Evolutionary conservation across 2,329 filamentous ascomycete genomes (phyloP), one percentile per base, ranked within the genome.

Genomic region (Xylariaceae sp.): DNA sequence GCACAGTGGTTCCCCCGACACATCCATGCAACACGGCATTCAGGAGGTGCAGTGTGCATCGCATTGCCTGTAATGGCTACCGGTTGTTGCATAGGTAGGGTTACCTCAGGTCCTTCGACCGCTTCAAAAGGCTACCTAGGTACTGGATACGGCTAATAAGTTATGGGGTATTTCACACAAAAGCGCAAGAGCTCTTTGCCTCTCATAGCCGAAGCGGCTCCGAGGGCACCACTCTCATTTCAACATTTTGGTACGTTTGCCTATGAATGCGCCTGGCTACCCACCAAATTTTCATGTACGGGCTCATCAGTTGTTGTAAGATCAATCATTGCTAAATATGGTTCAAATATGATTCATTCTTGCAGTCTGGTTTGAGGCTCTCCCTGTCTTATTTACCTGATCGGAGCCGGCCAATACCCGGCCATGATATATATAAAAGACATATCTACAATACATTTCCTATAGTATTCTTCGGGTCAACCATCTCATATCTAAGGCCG

Each of bases 201-300:
- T 21, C 28, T 12, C n/a, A 36, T 62, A 62, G 56, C 59, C 59
- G 59, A 54, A 44, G n/a, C 59, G 59, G 59, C 56, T 56, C 59
- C 59, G 59, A 29, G 11, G 24, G 37, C 6, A 11, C 36, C n/a
- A 28, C 24, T 19, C 11, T n/a, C 26, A 24, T 24, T n/a, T n/a
- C n/a, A n/a, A n/a, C 19, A 19, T 46, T 24, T 21, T 33, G 28
- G 12, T 29, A n/a, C 8, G 11, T 11, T 16, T 34, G 16, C 37
- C 11, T 23, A 39, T 26, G 4, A 23, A 24, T 21, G 7, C 19
- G 23, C 14, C 6, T 19, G 5, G 8, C 19, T 16, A 44, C 19
- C 47, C 26, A 46, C 40, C 21, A 26, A 29, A 24, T 34, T 16
- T 40, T 24, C 24, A 14, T 12, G 17, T 43, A n/a, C 4, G 11